Base-by-base conservation (phyloP, 257 asterid species). In the Paulownia fortunei region DNA sequence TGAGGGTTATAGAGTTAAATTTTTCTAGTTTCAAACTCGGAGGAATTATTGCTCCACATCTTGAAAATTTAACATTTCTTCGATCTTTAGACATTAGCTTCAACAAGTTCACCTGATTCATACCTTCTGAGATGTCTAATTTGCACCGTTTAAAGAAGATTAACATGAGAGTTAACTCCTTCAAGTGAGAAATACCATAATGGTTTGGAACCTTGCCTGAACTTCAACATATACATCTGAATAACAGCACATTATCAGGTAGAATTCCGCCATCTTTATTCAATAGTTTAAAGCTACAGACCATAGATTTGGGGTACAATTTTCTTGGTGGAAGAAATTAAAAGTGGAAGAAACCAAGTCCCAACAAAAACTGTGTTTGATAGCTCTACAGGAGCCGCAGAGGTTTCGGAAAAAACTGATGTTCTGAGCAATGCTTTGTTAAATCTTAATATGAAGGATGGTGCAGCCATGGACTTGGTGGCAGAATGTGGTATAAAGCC, bases 391-490 rank as follows among this genome's bases (percentile, higher is more conserved):
- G 72, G 21, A 62, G n/a, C n/a, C n/a, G n/a, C n/a, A n/a, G n/a
- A n/a, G n/a, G 82, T 80, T 42, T 56, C 74, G n/a, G 86, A 84
- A 74, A 69, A 76, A 34, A 71, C 86, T 30, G 87, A 91, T 78
- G 83, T 82, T 21, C 58, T 91, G 82, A 82, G 89, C 73, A 77
- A 80, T 39, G 87, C 87, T 80, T 67, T 92, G 73, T 87, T 91
- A 1, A 89, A 81, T 42, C 89, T 93, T 64, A 69, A 81, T 64
- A 72, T 93, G 34, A 76, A 77, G 76, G 88, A 81, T 54, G 75
- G 66, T 55, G 74, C 69, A 42, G 62, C 80, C 7, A 69, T 47
- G 18, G 62, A 63, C 46, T 26, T 80, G 13, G 88, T 12, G 56
- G 61, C 73, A 12, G 81, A 76, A 44, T 13, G 21, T 73, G 18